phyloP scores from a whole-genome alignment of 1,284 basidiomycete species.

The Heterobasidion occidentale region DNA sequence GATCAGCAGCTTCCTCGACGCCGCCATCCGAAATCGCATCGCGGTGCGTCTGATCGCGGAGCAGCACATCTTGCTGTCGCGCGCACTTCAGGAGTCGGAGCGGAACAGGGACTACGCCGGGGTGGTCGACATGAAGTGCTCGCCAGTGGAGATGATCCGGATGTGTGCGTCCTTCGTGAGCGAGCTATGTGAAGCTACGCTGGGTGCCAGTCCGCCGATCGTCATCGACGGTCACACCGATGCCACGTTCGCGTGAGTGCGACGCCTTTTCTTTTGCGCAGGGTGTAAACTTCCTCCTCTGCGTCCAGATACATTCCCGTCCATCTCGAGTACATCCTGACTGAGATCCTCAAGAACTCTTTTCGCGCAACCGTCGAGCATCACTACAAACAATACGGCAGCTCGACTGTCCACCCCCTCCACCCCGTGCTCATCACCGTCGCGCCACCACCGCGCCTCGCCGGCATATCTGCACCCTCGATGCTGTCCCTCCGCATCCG shows the following conservation, averaged over 20 bases:
- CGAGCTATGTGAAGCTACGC: constrained; percentile 81
- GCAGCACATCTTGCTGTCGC: constrained; percentile 82
- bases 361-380: constrained; percentile 87
- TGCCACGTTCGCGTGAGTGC: constrained; percentile 70
- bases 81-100: constrained; percentile 35
- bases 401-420: constrained; percentile 25
- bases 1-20: constrained; percentile 76
- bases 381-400: constrained; percentile 38
- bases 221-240: constrained; percentile 62
- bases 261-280: not conserved
- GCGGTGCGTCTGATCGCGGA: constrained; percentile 87
- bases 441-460: constrained; percentile 41
- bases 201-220: constrained; percentile 65
- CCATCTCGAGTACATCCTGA: constrained; percentile 85
- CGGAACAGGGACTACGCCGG: constrained; percentile 39
- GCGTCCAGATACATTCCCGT: constrained; percentile 73
- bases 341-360: constrained; percentile 83
- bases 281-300: not conserved
- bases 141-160: constrained; percentile 61
- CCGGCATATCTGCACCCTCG: constrained; percentile 26
- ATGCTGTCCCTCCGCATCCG: constrained; percentile 75
- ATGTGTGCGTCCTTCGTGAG: constrained; percentile 78
- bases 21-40: constrained; percentile 81
- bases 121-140: constrained; percentile 64
- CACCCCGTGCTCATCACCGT: constrained; percentile 72